A percentile compares a stretch with the other conserved stretches of the same genome.
Evolutionary conservation across 1,284 basidiomycete species (phyloP).

Genomic region (Tilletia indica): DNA sequence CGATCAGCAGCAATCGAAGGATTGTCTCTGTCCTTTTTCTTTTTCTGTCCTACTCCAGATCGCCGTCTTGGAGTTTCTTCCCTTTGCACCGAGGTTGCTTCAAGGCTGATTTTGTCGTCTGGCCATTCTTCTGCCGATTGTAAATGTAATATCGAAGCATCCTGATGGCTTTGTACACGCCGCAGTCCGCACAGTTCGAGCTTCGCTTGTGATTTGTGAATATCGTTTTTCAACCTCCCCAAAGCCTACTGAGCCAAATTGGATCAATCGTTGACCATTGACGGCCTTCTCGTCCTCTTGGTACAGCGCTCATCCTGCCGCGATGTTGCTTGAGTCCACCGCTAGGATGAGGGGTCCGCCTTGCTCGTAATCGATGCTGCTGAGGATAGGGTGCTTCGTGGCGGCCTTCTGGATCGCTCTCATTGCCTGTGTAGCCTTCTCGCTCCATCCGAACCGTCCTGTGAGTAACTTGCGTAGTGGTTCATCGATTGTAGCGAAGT

Average conservation of each 20-base stretch:
- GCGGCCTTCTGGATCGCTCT: not conserved
- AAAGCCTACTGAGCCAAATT: not conserved
- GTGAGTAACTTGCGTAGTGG: no score
- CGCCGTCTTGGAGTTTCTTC: not conserved
- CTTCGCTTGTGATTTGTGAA: not conserved
- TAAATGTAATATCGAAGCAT: not conserved
- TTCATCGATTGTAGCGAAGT: no score
- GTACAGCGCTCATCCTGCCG: no score
- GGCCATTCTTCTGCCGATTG: not conserved
- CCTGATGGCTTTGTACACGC: no score
- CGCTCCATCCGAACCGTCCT: no score
- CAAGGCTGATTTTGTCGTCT: not conserved
- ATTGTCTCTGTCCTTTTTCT: no score
- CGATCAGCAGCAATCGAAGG: no score
- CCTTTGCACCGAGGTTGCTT: no score
- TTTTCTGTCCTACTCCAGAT: no score
- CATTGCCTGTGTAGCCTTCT: no score
- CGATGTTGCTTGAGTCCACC: not conserved
- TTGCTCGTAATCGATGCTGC: no score
- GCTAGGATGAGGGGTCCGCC: not conserved
- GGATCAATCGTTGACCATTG: not conserved
- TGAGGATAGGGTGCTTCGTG: no score
- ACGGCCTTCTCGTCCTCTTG: not conserved
- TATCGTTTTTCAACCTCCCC: not conserved
- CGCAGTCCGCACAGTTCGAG: not conserved